Conservation (phyloP, 257 asterid species). For the Primulina eburnea region DNA sequence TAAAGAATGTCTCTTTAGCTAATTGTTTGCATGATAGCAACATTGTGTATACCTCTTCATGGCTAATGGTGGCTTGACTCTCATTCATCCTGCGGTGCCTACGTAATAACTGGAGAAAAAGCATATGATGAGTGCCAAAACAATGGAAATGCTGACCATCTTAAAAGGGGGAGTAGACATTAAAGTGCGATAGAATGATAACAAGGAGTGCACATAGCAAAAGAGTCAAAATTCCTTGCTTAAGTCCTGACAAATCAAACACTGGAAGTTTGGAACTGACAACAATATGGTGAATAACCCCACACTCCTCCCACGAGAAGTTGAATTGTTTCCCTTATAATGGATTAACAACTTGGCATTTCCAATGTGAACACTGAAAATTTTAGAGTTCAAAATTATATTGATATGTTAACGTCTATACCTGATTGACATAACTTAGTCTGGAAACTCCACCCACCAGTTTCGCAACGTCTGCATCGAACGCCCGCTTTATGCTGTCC, state of each 20-base stretch:
- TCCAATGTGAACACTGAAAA: conserved; percentile 13
- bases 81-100: conserved; percentile 84
- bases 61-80: conserved; percentile 58
- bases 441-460: conserved; percentile 94
- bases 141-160: conserved; percentile 12
- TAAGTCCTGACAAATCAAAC: conserved; percentile 12
- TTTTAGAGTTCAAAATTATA: conserved; percentile 1
- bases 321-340: background rate
- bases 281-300: conserved; percentile 13
- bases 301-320: conserved; percentile 19
- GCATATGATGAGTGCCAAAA: conserved; percentile 16
- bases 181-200: conserved; percentile 1
- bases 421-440: conserved; percentile 93
- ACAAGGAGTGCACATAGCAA: background rate
- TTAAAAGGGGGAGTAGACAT: background rate
- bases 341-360: background rate
- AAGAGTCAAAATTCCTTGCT: background rate
- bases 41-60: conserved; percentile 63
- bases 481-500: conserved; percentile 68
- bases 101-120: conserved; percentile 67
- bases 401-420: conserved; percentile 23
- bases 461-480: conserved; percentile 75
- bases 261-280: background rate
- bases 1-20: conserved; percentile 18
- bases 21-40: conserved; percentile 18